Percentiles rank a stretch among this genome's conserved stretches.
phyloP scores from a whole-genome alignment of 345 rosid genomes.

The Gossypium sturtianum region DNA sequence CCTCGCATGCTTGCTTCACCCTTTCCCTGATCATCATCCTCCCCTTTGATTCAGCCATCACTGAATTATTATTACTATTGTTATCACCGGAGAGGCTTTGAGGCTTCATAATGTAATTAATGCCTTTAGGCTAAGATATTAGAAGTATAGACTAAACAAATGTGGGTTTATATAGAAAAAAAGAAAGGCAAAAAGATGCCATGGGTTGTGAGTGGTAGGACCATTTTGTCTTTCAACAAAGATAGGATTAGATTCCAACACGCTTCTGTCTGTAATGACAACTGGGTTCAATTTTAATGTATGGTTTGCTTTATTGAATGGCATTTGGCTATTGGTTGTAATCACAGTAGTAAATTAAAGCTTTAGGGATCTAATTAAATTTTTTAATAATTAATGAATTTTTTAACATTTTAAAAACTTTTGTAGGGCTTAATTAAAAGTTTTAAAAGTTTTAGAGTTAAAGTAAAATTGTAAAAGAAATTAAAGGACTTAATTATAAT shows the following conservation, averaged over 20 bases:
- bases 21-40: conserved; percentile 31
- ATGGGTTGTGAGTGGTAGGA: conserved; percentile 13
- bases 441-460: too few relatives aligned
- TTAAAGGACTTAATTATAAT: too few relatives aligned
- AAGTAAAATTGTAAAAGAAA: too few relatives aligned
- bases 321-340: neutral
- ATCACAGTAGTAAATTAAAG: too few relatives aligned
- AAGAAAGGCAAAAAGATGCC: neutral
- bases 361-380: too few relatives aligned
- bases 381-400: too few relatives aligned
- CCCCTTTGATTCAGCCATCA: conserved; percentile 29
- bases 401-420: too few relatives aligned
- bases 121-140: conserved; percentile 16
- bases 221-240: neutral
- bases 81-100: conserved; percentile 29
- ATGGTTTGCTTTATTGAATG: neutral
- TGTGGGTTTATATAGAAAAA: conserved; percentile 23
- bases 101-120: conserved; percentile 25
- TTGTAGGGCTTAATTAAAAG: too few relatives aligned
- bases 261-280: conserved; percentile 7
- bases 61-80: conserved; percentile 21
- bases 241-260: neutral
- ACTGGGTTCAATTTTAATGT: neutral
- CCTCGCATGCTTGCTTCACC: conserved; percentile 31
- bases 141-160: neutral